Percentiles rank a stretch among this genome's conserved stretches.
Evolutionary conservation across 805 yeast species (phyloP).

Genomic region (Suhomyces tanzawaensis): DNA sequence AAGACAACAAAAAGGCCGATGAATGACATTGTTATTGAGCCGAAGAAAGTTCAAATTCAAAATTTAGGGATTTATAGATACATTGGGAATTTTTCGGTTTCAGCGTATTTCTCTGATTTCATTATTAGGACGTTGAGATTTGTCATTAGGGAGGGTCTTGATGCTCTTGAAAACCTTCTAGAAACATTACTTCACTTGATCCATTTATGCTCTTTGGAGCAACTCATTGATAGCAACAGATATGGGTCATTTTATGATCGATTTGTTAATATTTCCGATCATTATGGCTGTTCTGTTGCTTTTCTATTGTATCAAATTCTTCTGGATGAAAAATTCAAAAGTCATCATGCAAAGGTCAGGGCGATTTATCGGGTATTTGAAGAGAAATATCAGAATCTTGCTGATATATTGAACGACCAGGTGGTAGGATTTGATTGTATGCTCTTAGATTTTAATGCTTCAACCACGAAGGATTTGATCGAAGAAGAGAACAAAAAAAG

Average conservation of each 20-base stretch:
- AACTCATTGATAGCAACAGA: slow-evolving; percentile 24
- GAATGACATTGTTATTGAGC: slow-evolving; percentile 56
- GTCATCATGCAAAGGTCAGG: slow-evolving; percentile 54
- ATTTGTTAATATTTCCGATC: slow-evolving; percentile 31
- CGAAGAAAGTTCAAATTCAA: slow-evolving; percentile 38
- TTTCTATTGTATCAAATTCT: slow-evolving; percentile 38
- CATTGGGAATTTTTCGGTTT: slow-evolving; percentile 52
- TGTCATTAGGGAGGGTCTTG: slow-evolving; percentile 30
- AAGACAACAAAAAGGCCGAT: slow-evolving; percentile 34
- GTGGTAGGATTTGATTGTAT: slow-evolving; percentile 23
- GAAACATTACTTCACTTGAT: slow-evolving; percentile 63
- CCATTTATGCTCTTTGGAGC: slow-evolving; percentile 50
- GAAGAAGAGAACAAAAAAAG: slow-evolving; percentile 61
- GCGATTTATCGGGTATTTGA: slow-evolving; percentile 45
- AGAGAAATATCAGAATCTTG: slow-evolving; percentile 21
- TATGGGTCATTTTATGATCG: slow-evolving; percentile 31
- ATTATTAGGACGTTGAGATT: slow-evolving; percentile 49
- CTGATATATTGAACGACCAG: slow-evolving; percentile 16
- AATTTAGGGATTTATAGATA: slow-evolving; percentile 39
- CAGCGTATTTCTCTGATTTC: slow-evolving; percentile 52
- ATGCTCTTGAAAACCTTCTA: slow-evolving; percentile 54
- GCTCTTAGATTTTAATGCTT: slow-evolving; percentile 18
- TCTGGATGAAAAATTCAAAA: slow-evolving; percentile 36
- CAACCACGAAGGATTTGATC: slow-evolving; percentile 16
- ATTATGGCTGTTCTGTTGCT: slow-evolving; percentile 36